Percentiles rank a stretch among this genome's conserved stretches.
These are phyloP conservation scores for Teratosphaeria gauchensis DNA, from an alignment of 2,329 filamentous ascomycete genomes.

Conservation along the genomic window DNA sequence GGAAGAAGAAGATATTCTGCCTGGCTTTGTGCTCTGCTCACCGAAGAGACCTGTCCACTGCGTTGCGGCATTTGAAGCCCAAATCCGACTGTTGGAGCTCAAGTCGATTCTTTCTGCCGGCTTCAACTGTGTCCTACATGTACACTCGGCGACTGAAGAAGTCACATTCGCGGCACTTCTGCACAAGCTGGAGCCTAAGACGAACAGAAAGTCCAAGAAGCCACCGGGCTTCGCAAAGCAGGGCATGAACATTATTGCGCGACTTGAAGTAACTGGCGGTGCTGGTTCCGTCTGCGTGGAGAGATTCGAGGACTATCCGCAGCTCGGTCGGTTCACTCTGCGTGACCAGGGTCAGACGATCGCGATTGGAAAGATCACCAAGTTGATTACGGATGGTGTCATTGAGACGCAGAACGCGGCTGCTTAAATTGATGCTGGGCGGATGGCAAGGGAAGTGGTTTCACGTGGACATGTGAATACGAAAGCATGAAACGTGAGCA, in stretches of 20 bases:
- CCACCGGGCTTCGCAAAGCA: constrained; percentile 82
- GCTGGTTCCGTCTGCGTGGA: constrained; percentile 87
- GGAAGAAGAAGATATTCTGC: constrained; percentile 93
- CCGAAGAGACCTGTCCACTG: constrained; percentile 89
- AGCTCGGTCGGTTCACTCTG: constrained; percentile 83
- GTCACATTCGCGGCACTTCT: constrained; percentile 81
- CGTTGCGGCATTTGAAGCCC: constrained; percentile 83
- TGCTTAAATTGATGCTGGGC: constrained; percentile 4
- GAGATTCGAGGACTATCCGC: constrained; percentile 89
- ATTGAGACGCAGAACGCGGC: constrained; percentile 8
- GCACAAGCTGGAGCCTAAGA: constrained; percentile 93
- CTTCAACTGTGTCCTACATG: constrained; percentile 96
- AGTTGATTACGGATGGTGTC: constrained; percentile 51
- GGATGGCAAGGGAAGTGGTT: neutral
- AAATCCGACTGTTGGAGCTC: constrained; percentile 89
- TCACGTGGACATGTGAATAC: neutral
- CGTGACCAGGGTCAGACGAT: constrained; percentile 93
- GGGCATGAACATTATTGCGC: constrained; percentile 78
- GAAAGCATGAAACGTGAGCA: neutral
- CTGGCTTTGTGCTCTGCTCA: constrained; percentile 92
- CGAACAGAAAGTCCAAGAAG: constrained; percentile 83
- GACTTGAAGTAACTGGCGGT: constrained; percentile 76
- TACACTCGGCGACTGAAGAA: constrained; percentile 95
- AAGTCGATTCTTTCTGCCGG: constrained; percentile 90
- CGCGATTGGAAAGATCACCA: constrained; percentile 98